phyloP scores from a whole-genome alignment of 768 basidiomycete genomes.

The Flagelloscypha sp. region DNA sequence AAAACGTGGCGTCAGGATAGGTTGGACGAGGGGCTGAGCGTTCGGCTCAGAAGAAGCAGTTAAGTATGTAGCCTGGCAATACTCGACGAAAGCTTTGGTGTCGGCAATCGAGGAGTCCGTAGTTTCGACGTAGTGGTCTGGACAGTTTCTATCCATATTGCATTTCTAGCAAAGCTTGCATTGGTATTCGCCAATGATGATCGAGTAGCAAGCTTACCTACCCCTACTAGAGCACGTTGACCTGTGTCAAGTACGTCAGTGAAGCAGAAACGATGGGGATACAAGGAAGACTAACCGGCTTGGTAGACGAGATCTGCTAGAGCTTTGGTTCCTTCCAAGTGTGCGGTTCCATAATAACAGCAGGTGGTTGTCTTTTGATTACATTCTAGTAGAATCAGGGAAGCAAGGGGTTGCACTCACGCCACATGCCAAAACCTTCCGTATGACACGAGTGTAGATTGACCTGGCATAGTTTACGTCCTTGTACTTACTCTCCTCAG shows the following conservation, averaged over 20 bases:
- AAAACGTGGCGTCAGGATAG: slow-evolving; percentile 92
- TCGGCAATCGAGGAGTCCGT: slow-evolving; percentile 47
- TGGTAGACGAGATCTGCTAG: slow-evolving; percentile 68
- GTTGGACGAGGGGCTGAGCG: slow-evolving; percentile 63
- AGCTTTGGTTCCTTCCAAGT: slow-evolving; percentile 71
- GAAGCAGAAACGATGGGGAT: neutral
- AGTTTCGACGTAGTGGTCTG: slow-evolving; percentile 66
- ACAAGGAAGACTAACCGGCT: slow-evolving; percentile 38
- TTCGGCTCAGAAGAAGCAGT: slow-evolving; percentile 20
- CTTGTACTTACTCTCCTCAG: slow-evolving; percentile 70
- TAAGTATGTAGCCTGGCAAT: too few relatives aligned
- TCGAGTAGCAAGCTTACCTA: slow-evolving; percentile 27
- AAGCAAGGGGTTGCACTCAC: slow-evolving; percentile 37
- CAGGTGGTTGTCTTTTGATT: slow-evolving; percentile 76
- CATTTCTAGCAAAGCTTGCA: slow-evolving; percentile 54
- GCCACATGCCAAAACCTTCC: slow-evolving; percentile 61
- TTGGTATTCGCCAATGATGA: neutral
- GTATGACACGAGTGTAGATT: slow-evolving; percentile 66
- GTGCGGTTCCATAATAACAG: slow-evolving; percentile 84
- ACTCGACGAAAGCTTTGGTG: slow-evolving; percentile 62
- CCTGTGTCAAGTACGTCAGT: slow-evolving; percentile 28
- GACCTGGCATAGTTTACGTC: slow-evolving; percentile 61
- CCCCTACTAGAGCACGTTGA: slow-evolving; percentile 81
- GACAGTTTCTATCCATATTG: slow-evolving; percentile 77
- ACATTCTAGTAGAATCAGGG: slow-evolving; percentile 3